Conservation (phyloP, 305 asterid genomes). For the Rubia tinctorum region DNA sequence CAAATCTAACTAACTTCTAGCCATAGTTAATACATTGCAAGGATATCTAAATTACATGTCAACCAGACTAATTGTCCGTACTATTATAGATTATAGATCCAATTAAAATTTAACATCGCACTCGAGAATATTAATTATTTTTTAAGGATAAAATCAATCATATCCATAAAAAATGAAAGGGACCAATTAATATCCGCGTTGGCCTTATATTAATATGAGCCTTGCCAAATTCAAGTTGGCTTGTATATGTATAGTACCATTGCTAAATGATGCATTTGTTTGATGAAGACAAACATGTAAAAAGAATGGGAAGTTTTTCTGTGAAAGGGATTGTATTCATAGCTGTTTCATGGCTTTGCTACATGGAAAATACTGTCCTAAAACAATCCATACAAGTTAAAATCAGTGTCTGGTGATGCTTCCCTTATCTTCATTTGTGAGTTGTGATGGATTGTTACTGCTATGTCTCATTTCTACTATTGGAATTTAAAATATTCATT, state of each 20-base stretch:
- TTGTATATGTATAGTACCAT: too few relatives aligned
- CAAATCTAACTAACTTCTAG: too few relatives aligned
- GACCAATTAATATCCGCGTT: not conserved
- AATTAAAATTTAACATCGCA: too few relatives aligned
- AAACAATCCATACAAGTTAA: not conserved
- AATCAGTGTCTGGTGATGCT: not conserved
- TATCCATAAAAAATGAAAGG: not conserved
- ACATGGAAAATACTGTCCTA: not conserved
- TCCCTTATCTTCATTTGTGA: not conserved
- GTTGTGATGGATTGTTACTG: not conserved
- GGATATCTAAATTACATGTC: too few relatives aligned
- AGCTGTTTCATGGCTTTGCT: not conserved
- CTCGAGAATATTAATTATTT: too few relatives aligned
- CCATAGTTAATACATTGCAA: too few relatives aligned
- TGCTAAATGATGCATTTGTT: not conserved
- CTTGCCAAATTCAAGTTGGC: too few relatives aligned
- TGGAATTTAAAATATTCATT: too few relatives aligned
- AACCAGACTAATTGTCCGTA: too few relatives aligned
- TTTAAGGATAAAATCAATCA: constrained; percentile 16
- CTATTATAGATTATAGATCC: too few relatives aligned
- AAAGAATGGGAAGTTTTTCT: not conserved
- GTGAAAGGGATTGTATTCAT: not conserved
- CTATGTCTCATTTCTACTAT: too few relatives aligned
- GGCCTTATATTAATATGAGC: too few relatives aligned
- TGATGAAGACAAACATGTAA: not conserved